Base-by-base conservation (phyloP, 2,329 filamentous ascomycete genomes). In the Xylaria digitata region DNA sequence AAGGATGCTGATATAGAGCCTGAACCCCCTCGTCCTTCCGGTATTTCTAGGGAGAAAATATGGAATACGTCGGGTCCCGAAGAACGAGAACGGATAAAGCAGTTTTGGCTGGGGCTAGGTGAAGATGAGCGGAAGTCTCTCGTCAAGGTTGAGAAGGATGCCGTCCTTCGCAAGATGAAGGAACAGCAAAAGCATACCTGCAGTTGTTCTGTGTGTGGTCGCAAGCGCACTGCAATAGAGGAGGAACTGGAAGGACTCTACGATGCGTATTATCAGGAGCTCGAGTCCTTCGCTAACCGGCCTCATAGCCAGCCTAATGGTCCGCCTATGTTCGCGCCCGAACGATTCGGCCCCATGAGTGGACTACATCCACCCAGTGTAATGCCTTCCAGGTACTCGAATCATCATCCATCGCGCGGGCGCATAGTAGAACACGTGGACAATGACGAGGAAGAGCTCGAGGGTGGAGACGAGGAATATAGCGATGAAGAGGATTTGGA, bases 141-240 rank as follows among this genome's bases (percentile, higher is more conserved):
- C 53, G 94, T 99, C 76, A 97, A 97, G 81, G 95, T 99, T 34
- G 96, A 99, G 81, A 99, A 99, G 82, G 95, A 99, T 80, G 95
- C 96, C 7, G 96, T 99, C 0, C 83, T 99, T 63, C 94, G 93
- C 77, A 99, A 99, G 84, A 99, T 99, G 96, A 99, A 99, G 85
- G 96, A 99, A 80, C 96, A 99, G 80, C 96, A 99, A 80, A 98
- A 98, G 81, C 94, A 98, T 79, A 98, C 95, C 2, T 99, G 96
- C 84, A 97, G 94, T 79, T 99, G 96, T 80, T 96, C 94, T 4
- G 95, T 99, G 46, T 99, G 96, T 79, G 96, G 96, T 60, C 89
- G 96, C 72, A 99, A 99, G 83, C 89, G 96, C 61, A 97, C 92
- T 13, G 96, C 96, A 45, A 99, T 99, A 73, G 96, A 99, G 80